Conservation (phyloP, 1,139 yeast species). For the Yamadazyma triangularis region DNA sequence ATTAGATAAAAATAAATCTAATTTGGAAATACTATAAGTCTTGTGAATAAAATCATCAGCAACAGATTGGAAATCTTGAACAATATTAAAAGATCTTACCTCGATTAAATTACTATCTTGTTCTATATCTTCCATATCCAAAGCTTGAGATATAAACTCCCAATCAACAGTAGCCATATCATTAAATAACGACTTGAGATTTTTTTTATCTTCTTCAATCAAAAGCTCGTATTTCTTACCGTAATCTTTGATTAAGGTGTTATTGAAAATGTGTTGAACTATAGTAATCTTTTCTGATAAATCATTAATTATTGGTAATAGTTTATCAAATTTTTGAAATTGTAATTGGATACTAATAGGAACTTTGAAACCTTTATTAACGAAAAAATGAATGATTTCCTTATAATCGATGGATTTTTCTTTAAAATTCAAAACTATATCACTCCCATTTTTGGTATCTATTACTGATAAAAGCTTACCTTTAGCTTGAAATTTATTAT, state of each 20-base stretch:
- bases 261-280: constrained; percentile 24
- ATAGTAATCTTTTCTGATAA: constrained; percentile 41
- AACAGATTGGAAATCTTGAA: constrained; percentile 37
- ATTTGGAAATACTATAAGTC: constrained; percentile 25
- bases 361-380: constrained; percentile 51
- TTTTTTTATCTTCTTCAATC: constrained; percentile 32
- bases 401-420: constrained; percentile 37
- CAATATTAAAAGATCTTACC: constrained; percentile 31
- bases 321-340: constrained; percentile 40
- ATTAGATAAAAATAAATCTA: constrained; percentile 16
- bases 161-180: constrained; percentile 43
- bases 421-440: constrained; percentile 48
- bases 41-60: constrained; percentile 24
- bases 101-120: constrained; percentile 28
- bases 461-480: constrained; percentile 11
- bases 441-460: constrained; percentile 7
- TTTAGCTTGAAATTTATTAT: constrained; percentile 7
- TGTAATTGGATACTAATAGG: constrained; percentile 38
- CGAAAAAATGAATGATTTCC: constrained; percentile 52
- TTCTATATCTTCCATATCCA: constrained; percentile 30
- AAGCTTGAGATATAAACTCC: constrained; percentile 51
- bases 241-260: constrained; percentile 15
- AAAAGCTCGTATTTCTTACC: constrained; percentile 41
- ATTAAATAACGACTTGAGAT: constrained; percentile 20
- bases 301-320: constrained; percentile 57